Evolutionary conservation across 257 asterid genomes (phyloP).

Genomic region (Capsicum chinense): DNA sequence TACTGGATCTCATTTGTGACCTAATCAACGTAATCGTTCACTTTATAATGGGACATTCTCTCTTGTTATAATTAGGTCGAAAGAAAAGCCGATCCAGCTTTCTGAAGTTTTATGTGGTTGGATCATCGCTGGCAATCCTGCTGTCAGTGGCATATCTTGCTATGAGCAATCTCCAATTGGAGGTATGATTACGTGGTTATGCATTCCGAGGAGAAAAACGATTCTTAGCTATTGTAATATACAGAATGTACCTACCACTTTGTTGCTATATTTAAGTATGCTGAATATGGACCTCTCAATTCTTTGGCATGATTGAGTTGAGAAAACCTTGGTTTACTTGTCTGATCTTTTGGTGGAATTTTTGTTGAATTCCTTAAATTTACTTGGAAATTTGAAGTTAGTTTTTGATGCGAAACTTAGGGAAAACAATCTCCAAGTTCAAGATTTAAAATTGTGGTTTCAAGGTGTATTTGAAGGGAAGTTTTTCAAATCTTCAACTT

Average conservation of each 20-base stretch:
- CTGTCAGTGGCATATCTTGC: conserved; percentile 50
- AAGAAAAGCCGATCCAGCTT: conserved; percentile 63
- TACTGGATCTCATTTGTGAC: neutral
- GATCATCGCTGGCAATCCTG: conserved; percentile 62
- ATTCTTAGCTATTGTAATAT: neutral
- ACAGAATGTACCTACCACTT: neutral
- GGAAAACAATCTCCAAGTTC: conserved; percentile 21
- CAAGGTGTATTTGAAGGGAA: conserved; percentile 8
- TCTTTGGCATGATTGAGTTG: neutral
- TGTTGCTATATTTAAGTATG: neutral
- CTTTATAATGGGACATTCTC: neutral
- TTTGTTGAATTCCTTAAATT: neutral
- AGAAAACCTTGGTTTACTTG: neutral
- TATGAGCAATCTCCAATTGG: conserved; percentile 41
- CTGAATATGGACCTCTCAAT: neutral
- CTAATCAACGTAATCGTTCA: neutral
- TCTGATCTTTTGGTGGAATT: neutral
- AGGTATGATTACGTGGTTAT: conserved; percentile 44
- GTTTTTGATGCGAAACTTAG: neutral
- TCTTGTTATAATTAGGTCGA: conserved; percentile 58
- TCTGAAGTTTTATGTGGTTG: conserved; percentile 66
- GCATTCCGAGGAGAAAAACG: neutral
- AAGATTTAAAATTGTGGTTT: neutral
- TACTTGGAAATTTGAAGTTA: no score
- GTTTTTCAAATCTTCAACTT: neutral